Evolutionary conservation across 352 stramenopile species (phyloP), one percentile per base, ranked within the genome.

Genomic region (Globisporangium middletonii): DNA sequence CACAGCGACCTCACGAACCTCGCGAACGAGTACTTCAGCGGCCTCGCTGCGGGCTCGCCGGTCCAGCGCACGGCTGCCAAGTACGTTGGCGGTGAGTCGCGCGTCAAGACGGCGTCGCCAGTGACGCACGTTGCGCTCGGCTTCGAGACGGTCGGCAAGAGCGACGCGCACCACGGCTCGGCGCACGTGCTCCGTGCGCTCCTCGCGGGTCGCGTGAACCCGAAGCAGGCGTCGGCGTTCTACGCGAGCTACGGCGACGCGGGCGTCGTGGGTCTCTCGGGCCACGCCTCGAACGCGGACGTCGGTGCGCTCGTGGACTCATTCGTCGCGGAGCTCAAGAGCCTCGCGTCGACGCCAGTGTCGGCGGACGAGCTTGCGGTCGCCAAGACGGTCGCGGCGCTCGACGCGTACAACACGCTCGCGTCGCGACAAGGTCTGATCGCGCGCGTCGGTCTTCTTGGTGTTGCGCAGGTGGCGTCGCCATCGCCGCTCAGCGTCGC

Each of bases 1-100:
- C 84, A 94, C 68, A 71, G 38, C 55, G 73, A 67, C 47, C 73
- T 94, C 41, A 74, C 67, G 19, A 72, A 77, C 53, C 58, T 94
- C 49, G 78, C 79, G 28, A 89, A 88, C 65, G 55, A 64, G 48
- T 85, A 76, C 72, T 94, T 92, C 52, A 66, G 55, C 9, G 65
- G 67, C 28, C 38, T 94, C 13, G 57, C 65, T 18, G 61, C 67
- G 18, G 72, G 65, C 13, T 47, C 50, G 27, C 65, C 78, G 28
- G 56, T 64, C 3, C 15, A 58, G 13, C 60, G 65, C 41, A 52
- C 57, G 9, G 46, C 70, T 3, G 72, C 80, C 42, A 76, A 82
- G 59, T 94, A 92, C 69, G 77, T 92, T 4, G 84, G 84, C 15
- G 84, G 84, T 30, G 84, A 94, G 72, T 82, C 71, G 55, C 84